A percentile compares a stretch with the other conserved stretches of the same genome.
phyloP scores from a whole-genome alignment of 164 flowering plant species.

The Kingdonia uniflora region DNA sequence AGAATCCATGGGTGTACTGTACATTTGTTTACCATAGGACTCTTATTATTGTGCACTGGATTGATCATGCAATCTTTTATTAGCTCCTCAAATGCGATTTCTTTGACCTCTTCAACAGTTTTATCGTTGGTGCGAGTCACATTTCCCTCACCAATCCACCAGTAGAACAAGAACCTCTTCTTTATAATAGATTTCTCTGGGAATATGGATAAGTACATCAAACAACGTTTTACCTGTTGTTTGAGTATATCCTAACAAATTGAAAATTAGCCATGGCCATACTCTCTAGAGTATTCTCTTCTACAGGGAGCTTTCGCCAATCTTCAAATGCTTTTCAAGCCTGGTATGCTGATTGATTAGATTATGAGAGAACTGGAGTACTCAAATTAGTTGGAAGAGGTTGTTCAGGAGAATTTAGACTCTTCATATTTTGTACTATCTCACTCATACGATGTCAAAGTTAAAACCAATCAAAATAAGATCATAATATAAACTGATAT shows the following conservation, averaged over 20 bases:
- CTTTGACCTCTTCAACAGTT: constrained; percentile 11
- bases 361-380: too few relatives aligned
- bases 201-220: constrained; percentile 31
- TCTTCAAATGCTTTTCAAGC: too few relatives aligned
- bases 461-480: too few relatives aligned
- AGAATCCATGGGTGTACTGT: constrained; percentile 22
- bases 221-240: constrained; percentile 14
- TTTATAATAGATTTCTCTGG: constrained; percentile 20
- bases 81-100: not conserved
- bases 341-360: too few relatives aligned
- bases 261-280: not conserved
- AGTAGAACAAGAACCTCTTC: constrained; percentile 24
- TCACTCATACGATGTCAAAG: too few relatives aligned
- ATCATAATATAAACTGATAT: too few relatives aligned
- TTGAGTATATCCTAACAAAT: not conserved
- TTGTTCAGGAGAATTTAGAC: too few relatives aligned
- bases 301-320: too few relatives aligned
- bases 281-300: constrained; percentile 1
- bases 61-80: constrained; percentile 14
- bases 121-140: not conserved
- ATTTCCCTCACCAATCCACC: constrained; percentile 44
- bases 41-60: constrained; percentile 12
- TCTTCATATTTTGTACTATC: too few relatives aligned
- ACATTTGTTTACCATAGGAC: constrained; percentile 5
- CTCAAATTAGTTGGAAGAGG: too few relatives aligned